Evolutionary conservation across 768 basidiomycete genomes (phyloP), one percentile per base, ranked within the genome.

Genomic region (Mycena olivaceomarginata): DNA sequence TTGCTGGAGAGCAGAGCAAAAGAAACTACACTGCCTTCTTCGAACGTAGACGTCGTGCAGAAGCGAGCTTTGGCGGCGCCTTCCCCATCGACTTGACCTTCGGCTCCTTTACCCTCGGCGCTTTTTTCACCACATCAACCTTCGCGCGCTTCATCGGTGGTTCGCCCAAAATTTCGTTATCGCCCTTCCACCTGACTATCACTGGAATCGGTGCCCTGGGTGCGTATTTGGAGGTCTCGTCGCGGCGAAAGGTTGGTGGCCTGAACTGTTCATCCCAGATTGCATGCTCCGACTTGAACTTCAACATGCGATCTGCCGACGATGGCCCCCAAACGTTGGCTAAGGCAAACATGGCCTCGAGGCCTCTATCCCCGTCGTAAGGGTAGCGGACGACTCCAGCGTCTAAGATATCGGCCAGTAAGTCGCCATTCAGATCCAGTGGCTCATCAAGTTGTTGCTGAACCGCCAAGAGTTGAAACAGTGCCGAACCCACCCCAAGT

Each of bases 371-470:
- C 31, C 31, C 31, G 31, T 67, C 65, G 18, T 53, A 37, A 1
- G 53, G n/a, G 65, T n/a, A 43, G 13, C 6, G 46, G 25, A 69
- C 16, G 39, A 75, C 67, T 11, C 59, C 13, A 8, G 48, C 43
- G 8, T 59, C 53, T n/a, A 60, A 18, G 16, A 75, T 57, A 41
- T 75, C 67, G 20, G 13, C 59, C n/a, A 75, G 20, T 10, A 60
- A 22, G 5, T 31, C 31, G 3, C 31, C 3, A 4, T 31, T 31
- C 25, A 25, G 25, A 25, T 25, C 25, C 25, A 25, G 25, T 25
- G 25, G 25, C 25, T 25, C 25, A 25, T 25, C 25, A 2, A 25
- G 25, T 25, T 25, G 25, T 25, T 25, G 25, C 25, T 25, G 25
- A 25, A 25, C 25, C 25, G 2, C 25, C 25, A 25, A 25, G 25